Evolutionary conservation across 2,329 filamentous ascomycete species (phyloP), one percentile per base, ranked within the genome.

Genomic region (Cytospora piceicola): DNA sequence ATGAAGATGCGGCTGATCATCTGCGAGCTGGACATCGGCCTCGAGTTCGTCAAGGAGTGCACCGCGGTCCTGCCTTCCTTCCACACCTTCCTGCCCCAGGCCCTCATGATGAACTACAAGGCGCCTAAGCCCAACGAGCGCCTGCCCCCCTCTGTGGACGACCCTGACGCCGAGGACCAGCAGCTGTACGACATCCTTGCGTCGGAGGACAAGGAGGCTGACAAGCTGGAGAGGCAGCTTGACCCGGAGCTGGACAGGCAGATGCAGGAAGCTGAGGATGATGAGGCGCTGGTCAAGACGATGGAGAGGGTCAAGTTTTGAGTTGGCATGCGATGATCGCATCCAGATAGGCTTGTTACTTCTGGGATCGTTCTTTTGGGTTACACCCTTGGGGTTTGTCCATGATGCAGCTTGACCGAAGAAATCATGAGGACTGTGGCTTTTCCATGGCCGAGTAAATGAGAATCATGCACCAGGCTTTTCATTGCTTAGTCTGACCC

Each of bases 41-140:
- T 92, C 29, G 81, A 80, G 68, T 93, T 90, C 73, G 85, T 93
- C 73, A 89, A 88, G 72, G 76, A 81, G 2, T 74, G 90, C 20
- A 73, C 78, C 32, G 81, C 81, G 0, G 73, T 89, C 14, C 83
- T 85, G 64, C 86, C 86, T 3, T 85, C 83, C 0, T 91, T 90
- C 73, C 87, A 90, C 72, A 83, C 80, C 0, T 86, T 87, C 64
- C 77, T 93, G 30, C 83, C 85, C 0, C 92, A 94, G 73, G 85
- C 89, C 70, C 78, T 91, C 69, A 91, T 94, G 88, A 71, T 81
- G 27, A 75, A 81, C 22, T 93, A 85, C 83, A 91, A 88, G 74
- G 77, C 83, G 29, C 88, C 89, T 0, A 73, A 73, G 3, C 71
- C 70, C 0, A 79, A 79, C 32, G 76, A 81, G 17, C 79, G 83